Evolutionary conservation across 73 alveolate species (phyloP), one percentile per base, ranked within the genome.

Genomic region (Paraurostyla sp.): DNA sequence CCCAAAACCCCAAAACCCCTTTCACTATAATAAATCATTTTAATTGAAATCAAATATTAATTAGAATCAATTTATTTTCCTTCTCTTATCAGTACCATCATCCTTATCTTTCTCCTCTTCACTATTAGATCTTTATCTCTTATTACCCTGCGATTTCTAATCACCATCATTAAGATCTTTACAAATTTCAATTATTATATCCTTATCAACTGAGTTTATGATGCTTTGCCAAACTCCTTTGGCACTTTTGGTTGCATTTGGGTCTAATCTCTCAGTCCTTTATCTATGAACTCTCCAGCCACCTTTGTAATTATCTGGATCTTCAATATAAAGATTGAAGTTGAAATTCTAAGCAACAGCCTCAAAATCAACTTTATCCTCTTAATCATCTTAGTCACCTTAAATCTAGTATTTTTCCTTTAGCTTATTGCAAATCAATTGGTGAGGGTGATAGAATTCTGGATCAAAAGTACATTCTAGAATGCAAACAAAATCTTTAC

Each of bases 241-340:
- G 18, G 86, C 86, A 46, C 71, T 73, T 46, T 48, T 73, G 4
- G 23, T 16, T 3, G 68, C 80, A 85, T 90, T 90, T 1, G 96
- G 96, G n/a, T 57, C 71, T 0, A 80, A 68, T 57, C 88, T 90
- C 45, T 90, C 96, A 27, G 86, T 11, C 29, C 96, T 49, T 7
- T 69, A 71, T 54, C 87, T 49, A 20, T 56, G 83, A 38, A 92
- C 51, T 16, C 65, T 59, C 95, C 94, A 92, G 25, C 88, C 89
- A 36, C 91, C 93, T 88, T 65, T 65, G 41, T 68, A 51, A 40
- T 88, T 81, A 51, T 41, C 0, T 41, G 62, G 48, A 45, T 71
- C 84, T 57, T 82, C 38, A 62, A 78, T 32, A 13, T 78, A 29
- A 0, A 60, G 6, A 33, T 80, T 68, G 42, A 25, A 54, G 13